Percentiles rank a stretch among this genome's conserved stretches.
Conservation (phyloP, 2,329 filamentous ascomycete species). For the Neopestalotiopsis sp. region DNA sequence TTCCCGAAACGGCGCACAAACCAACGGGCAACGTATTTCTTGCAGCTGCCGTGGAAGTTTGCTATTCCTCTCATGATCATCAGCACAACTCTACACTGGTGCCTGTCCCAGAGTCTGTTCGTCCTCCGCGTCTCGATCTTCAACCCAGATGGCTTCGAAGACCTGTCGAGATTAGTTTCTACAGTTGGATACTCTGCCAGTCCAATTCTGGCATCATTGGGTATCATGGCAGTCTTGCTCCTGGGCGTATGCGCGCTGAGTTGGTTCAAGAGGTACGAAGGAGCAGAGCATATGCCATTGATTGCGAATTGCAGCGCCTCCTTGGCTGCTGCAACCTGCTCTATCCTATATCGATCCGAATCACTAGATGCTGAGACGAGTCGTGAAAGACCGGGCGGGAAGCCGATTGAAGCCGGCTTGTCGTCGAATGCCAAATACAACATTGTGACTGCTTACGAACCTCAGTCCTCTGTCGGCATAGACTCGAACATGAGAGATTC, state of each 20-base stretch:
- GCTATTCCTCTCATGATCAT: conserved; percentile 11
- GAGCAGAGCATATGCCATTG: conserved; percentile 18
- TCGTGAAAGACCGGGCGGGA: background rate
- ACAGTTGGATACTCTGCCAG: conserved; percentile 13
- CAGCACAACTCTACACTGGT: conserved; percentile 17
- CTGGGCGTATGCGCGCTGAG: background rate
- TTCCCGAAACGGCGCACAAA: conserved; percentile 1
- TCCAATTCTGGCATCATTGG: conserved; percentile 13
- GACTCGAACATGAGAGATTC: background rate
- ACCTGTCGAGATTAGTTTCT: background rate
- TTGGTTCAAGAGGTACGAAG: conserved; percentile 17
- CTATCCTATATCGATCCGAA: background rate
- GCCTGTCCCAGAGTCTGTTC: conserved; percentile 15
- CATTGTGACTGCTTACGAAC: background rate
- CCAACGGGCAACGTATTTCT: conserved; percentile 10
- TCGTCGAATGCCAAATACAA: background rate
- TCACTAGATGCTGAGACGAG: background rate
- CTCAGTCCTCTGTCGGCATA: background rate
- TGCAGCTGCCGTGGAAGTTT: conserved; percentile 12
- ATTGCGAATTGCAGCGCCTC: conserved; percentile 17
- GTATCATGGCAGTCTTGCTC: conserved; percentile 5
- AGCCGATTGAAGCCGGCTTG: background rate
- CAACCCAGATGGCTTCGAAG: background rate
- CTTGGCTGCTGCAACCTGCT: conserved; percentile 18
- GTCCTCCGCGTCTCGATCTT: conserved; percentile 17